Evolutionary conservation across 805 yeast species (phyloP).

Genomic region (Teunomyces funiuensis): DNA sequence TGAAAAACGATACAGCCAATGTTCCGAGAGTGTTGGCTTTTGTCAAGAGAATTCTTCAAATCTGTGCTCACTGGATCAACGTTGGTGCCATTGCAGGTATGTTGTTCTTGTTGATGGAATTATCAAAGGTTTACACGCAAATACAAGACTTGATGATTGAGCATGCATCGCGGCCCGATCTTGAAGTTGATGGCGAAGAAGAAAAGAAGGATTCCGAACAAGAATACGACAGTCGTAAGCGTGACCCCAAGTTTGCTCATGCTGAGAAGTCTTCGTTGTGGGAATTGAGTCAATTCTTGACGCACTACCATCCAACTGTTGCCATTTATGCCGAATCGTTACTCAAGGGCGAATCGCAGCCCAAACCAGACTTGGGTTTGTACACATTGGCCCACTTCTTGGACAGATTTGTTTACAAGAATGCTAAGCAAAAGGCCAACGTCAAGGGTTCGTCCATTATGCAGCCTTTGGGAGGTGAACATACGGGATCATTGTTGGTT

Average conservation of each 20-base stretch:
- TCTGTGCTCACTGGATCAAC: slow-evolving; percentile 82
- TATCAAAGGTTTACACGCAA: slow-evolving; percentile 63
- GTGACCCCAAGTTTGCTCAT: slow-evolving; percentile 92
- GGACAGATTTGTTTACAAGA: slow-evolving; percentile 92
- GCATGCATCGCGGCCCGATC: slow-evolving; percentile 47
- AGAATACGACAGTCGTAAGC: slow-evolving; percentile 76
- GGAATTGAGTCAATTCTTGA: slow-evolving; percentile 74
- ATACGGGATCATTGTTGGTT: slow-evolving; percentile 67
- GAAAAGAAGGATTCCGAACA: slow-evolving; percentile 5
- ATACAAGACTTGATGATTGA: slow-evolving; percentile 61
- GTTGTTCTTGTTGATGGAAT: slow-evolving; percentile 68
- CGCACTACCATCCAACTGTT: slow-evolving; percentile 92
- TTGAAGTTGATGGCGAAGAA: slow-evolving; percentile 19
- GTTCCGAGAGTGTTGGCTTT: slow-evolving; percentile 78
- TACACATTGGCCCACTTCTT: slow-evolving; percentile 87
- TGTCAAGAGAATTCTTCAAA: slow-evolving; percentile 85
- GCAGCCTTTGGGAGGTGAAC: slow-evolving; percentile 94
- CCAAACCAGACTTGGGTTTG: slow-evolving; percentile 87
- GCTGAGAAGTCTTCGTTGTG: slow-evolving; percentile 81
- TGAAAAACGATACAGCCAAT: slow-evolving; percentile 62
- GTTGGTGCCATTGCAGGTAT: slow-evolving; percentile 87
- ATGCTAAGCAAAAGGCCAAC: slow-evolving; percentile 73
- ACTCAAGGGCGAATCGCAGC: slow-evolving; percentile 45
- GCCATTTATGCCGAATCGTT: slow-evolving; percentile 72
- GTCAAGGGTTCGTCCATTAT: slow-evolving; percentile 90